Conservation (phyloP, 305 asterid species). For the Fraxinus sp. region DNA sequence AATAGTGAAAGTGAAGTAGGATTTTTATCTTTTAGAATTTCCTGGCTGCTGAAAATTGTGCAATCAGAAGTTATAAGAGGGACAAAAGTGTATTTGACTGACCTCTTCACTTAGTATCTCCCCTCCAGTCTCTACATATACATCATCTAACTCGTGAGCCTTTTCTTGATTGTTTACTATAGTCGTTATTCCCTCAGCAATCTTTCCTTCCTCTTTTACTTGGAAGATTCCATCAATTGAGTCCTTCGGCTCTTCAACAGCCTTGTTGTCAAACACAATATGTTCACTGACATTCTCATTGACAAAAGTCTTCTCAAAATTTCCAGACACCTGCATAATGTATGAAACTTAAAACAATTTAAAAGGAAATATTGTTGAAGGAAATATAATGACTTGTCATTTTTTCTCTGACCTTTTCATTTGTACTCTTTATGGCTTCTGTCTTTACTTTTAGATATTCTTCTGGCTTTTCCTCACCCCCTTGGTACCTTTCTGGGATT, state of each 20-base stretch:
- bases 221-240: constrained; percentile 24
- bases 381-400: constrained; percentile 4
- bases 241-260: constrained; percentile 20
- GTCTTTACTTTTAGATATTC: constrained; percentile 12
- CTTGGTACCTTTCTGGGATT: constrained; percentile 29
- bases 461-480: constrained; percentile 31
- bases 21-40: constrained; percentile 2
- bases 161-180: constrained; percentile 21
- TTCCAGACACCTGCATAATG: constrained; percentile 29
- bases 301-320: constrained; percentile 12
- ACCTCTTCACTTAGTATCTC: constrained; percentile 41
- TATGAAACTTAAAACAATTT: constrained; percentile 20
- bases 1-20: not conserved
- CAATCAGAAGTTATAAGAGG: constrained; percentile 1
- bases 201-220: constrained; percentile 28
- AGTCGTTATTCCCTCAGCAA: constrained; percentile 27
- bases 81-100: constrained; percentile 16
- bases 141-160: constrained; percentile 25
- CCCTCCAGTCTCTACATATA: constrained; percentile 19
- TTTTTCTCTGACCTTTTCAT: constrained; percentile 29
- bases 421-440: constrained; percentile 26
- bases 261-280: not conserved
- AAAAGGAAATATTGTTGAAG: constrained; percentile 16
- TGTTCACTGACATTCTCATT: constrained; percentile 19
- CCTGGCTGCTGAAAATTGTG: not conserved